phyloP scores from a whole-genome alignment of 805 yeast species.

The Cyberlindnera galapagoensis region DNA sequence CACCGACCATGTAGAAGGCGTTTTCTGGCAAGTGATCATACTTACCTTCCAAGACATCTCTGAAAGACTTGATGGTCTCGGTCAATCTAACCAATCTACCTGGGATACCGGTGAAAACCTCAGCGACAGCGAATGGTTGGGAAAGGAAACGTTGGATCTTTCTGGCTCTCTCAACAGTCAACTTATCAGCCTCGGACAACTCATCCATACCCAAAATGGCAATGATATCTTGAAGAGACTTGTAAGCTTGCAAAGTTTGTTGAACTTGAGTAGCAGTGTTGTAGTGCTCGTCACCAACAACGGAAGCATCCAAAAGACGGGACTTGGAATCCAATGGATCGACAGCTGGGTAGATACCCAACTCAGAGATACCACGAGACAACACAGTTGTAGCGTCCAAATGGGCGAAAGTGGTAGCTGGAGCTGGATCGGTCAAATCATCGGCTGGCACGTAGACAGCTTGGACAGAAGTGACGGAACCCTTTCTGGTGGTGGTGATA shows the following conservation, averaged over 20 bases:
- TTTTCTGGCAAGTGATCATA: conserved; percentile 98
- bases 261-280: conserved; percentile 91
- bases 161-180: conserved; percentile 99
- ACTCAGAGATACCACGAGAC: conserved; percentile 99
- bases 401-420: conserved; percentile 99
- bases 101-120: conserved; percentile 99
- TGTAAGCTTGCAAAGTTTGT: conserved; percentile 98
- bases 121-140: conserved; percentile 99
- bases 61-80: conserved; percentile 93
- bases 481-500: conserved; percentile 99
- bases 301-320: conserved; percentile 93
- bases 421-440: conserved; percentile 99
- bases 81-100: conserved; percentile 96
- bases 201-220: conserved; percentile 99
- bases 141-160: conserved; percentile 99
- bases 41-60: conserved; percentile 96
- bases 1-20: conserved; percentile 99
- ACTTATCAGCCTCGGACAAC: conserved; percentile 96
- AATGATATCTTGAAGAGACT: conserved; percentile 99
- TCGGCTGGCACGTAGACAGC: conserved; percentile 99
- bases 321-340: conserved; percentile 99
- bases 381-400: conserved; percentile 99
- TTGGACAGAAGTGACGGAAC: conserved; percentile 99
- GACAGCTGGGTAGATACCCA: conserved; percentile 99
- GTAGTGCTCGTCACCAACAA: conserved; percentile 99